phyloP scores from a whole-genome alignment of 805 yeast genomes.

The Sugiyamaella chiloensis region DNA sequence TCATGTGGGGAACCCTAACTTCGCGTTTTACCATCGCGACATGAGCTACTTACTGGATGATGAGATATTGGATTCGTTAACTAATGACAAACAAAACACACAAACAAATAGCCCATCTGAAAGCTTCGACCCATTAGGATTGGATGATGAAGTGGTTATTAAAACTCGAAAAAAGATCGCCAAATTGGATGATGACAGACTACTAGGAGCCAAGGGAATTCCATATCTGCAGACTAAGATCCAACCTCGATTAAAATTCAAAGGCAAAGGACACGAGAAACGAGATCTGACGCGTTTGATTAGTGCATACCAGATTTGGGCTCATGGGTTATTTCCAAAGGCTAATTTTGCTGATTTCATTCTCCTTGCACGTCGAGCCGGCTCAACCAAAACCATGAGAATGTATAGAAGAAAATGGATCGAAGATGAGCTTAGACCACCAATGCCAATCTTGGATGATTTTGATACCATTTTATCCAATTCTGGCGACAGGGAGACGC shows the following conservation, averaged over 20 bases:
- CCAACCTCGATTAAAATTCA: slow-evolving; percentile 31
- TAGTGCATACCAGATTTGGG: slow-evolving; percentile 68
- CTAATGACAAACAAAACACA: background rate
- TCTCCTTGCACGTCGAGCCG: slow-evolving; percentile 4
- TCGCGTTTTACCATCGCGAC: slow-evolving; percentile 4
- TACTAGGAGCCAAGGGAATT: slow-evolving; percentile 55
- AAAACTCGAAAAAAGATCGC: slow-evolving; percentile 35
- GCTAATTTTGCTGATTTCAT: slow-evolving; percentile 51
- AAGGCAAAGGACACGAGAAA: slow-evolving; percentile 44
- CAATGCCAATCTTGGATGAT: too few species aligned
- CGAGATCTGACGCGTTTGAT: slow-evolving; percentile 50
- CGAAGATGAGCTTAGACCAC: slow-evolving; percentile 10
- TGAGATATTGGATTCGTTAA: background rate
- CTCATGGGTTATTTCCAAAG: slow-evolving; percentile 72
- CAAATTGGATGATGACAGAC: slow-evolving; percentile 50
- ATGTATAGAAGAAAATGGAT: slow-evolving; percentile 15
- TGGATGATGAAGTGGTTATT: slow-evolving; percentile 30
- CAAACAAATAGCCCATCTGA: background rate
- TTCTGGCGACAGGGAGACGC: background rate
- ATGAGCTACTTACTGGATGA: slow-evolving; percentile 1
- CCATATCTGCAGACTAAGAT: slow-evolving; percentile 43
- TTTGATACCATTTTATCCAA: too few species aligned
- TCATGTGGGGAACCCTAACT: too few species aligned
- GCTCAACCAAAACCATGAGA: slow-evolving; percentile 11
- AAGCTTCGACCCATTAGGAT: slow-evolving; percentile 11